Base-by-base conservation (phyloP, 225 moss, liverwort and hornwort species). In the Ulota crispa region DNA sequence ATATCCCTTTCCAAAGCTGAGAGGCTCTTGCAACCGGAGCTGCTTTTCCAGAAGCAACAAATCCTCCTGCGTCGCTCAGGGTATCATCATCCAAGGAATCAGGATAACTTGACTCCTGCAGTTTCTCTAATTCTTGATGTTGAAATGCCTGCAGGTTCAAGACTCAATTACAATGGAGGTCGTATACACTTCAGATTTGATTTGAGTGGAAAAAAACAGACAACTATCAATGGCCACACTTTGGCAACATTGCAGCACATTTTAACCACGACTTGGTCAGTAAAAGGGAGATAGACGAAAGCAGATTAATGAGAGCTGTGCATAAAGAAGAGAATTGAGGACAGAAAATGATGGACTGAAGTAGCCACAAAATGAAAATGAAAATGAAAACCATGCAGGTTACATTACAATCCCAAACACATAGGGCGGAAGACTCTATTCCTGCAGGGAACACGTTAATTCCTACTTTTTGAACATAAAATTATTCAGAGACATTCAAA, bases 51-150 rank as follows among this genome's bases (percentile, higher is more conserved):
- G 89, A 88, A 64, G 88, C 83, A 32, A 80, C 63, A 77, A 85
- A 85, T 45, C 82, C 91, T 73, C 83, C 84, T 18, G 70, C 47
- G 52, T 82, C 86, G 84, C 77, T 70, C 69, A 67, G 80, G 19
- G 82, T n/a, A 71, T 87, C 92, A 79, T 85, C 87, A 76, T 79
- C 88, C 75, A 90, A 84, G 66, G 84, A 88, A 89, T 93, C 88
- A 80, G 85, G 84, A 81, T 82, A 81, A 78, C 83, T 85, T 34
- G 89, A 82, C 83, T 92, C 91, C 79, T 95, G 88, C 78, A 95
- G 83, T 85, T 92, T 95, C 74, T 98, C 94, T 26, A 98, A 87
- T 83, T 98, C 97, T 86, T 98, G 95, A 63, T 95, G 89, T 77
- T 95, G 84, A 84, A 90, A 94, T 41, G 97, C 97, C 97, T 97